These are phyloP conservation scores for Venturiaceae sp. DNA, from an alignment of 2,329 filamentous ascomycete genomes.

Conservation along the genomic window DNA sequence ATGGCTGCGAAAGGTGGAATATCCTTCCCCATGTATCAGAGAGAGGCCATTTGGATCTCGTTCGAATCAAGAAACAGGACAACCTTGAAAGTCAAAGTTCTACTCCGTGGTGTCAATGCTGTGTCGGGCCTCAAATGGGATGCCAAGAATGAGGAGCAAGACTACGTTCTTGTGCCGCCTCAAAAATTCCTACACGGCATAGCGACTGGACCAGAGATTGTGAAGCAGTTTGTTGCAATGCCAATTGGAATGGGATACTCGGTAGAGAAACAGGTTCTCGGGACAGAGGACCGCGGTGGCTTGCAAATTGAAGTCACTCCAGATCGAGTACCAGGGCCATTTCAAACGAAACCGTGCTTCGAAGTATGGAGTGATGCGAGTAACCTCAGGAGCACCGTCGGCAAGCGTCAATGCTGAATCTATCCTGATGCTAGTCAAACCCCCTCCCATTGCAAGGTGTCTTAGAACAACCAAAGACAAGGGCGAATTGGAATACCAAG, in stretches of 20 bases:
- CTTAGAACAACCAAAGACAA: no score
- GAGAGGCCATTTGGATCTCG: conserved; percentile 32
- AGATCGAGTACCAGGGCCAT: no score
- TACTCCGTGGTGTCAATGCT: conserved; percentile 28
- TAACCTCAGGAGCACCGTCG: no score
- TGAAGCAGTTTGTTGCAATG: conserved; percentile 41
- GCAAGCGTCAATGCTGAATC: no score
- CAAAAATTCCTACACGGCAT: conserved; percentile 36
- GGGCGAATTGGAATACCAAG: no score
- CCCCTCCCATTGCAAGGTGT: no score
- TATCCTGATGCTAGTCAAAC: no score
- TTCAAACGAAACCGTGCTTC: no score
- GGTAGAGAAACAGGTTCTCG: conserved; percentile 37
- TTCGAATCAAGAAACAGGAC: conserved; percentile 16
- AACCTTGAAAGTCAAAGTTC: conserved; percentile 26
- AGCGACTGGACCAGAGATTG: conserved; percentile 20
- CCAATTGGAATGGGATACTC: conserved; percentile 31
- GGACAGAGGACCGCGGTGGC: conserved; percentile 27
- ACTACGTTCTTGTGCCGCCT: conserved; percentile 31
- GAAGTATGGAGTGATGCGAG: no score
- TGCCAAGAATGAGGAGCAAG: no score
- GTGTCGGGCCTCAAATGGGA: no score
- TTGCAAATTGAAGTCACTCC: no score
- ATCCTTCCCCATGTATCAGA: conserved; percentile 36
- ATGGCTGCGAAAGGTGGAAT: conserved; percentile 31